Percentiles rank a stretch among this genome's conserved stretches.
Evolutionary conservation across 164 flowering plant genomes (phyloP).

Genomic region (Piper longum): DNA sequence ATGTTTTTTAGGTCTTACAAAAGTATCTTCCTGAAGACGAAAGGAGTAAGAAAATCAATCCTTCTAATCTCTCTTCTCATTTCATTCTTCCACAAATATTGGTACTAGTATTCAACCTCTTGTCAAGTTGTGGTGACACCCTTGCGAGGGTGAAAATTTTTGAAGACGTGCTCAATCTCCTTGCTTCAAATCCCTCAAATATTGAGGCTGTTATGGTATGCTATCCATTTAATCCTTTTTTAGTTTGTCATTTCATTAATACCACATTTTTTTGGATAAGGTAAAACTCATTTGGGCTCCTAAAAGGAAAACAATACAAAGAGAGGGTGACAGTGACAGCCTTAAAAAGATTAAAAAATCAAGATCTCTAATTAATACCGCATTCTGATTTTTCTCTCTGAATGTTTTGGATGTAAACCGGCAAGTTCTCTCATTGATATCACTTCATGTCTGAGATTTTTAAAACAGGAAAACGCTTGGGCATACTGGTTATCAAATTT

Average conservation of each 20-base stretch:
- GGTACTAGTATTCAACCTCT: constrained; percentile 64
- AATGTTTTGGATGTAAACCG: too few relatives aligned
- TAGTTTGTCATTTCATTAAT: neutral
- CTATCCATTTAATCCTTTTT: neutral
- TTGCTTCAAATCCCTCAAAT: constrained; percentile 84
- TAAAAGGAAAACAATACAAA: too few relatives aligned
- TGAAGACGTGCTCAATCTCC: constrained; percentile 73
- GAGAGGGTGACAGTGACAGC: too few relatives aligned
- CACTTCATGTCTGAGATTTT: constrained; percentile 11
- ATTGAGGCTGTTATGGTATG: constrained; percentile 89
- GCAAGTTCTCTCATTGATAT: neutral
- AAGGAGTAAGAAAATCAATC: constrained; percentile 34
- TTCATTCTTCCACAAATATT: constrained; percentile 85
- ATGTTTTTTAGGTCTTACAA: constrained; percentile 58
- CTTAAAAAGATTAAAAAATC: too few relatives aligned
- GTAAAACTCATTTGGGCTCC: too few relatives aligned
- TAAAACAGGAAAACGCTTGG: constrained; percentile 85
- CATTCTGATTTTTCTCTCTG: too few relatives aligned
- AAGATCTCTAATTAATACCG: too few relatives aligned
- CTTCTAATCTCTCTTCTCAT: constrained; percentile 22
- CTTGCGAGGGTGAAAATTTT: constrained; percentile 54
- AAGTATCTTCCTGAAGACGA: constrained; percentile 62
- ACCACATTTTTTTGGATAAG: too few relatives aligned
- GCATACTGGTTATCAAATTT: constrained; percentile 65
- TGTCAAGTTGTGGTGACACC: constrained; percentile 49